Percentiles rank a stretch among this genome's conserved stretches.
Conservation (phyloP, 768 basidiomycete genomes). For the Mycena vitilis region DNA sequence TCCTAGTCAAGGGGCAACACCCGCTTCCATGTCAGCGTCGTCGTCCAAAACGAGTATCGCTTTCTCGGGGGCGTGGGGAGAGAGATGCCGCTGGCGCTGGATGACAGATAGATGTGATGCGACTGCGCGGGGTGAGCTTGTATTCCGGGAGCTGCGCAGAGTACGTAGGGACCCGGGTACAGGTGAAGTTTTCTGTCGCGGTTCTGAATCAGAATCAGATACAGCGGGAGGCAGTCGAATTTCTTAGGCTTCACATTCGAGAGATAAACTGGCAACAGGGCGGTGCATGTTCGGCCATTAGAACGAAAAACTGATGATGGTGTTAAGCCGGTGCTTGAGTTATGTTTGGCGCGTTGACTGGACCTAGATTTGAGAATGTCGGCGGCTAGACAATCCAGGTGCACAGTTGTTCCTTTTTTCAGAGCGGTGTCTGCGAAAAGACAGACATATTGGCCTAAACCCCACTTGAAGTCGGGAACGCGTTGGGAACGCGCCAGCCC, state of each 20-base stretch:
- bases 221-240: slow-evolving; percentile 12
- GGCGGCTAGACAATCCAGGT: slow-evolving; percentile 69
- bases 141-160: slow-evolving; percentile 53
- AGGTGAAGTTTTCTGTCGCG: slow-evolving; percentile 56
- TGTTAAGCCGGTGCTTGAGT: slow-evolving; percentile 9
- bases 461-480: too few species aligned
- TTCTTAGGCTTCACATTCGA: neutral
- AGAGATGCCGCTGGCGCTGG: slow-evolving; percentile 38
- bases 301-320: slow-evolving; percentile 37
- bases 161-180: slow-evolving; percentile 40
- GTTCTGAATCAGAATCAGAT: slow-evolving; percentile 21
- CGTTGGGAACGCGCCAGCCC: too few species aligned
- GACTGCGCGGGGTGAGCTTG: slow-evolving; percentile 65
- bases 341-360: slow-evolving; percentile 21
- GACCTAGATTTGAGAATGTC: slow-evolving; percentile 23
- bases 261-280: neutral
- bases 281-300: slow-evolving; percentile 44
- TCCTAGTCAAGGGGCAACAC: slow-evolving; percentile 28
- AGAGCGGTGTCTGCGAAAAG: slow-evolving; percentile 66
- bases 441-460: too few species aligned
- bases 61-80: slow-evolving; percentile 39
- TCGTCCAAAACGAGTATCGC: slow-evolving; percentile 77
- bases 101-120: slow-evolving; percentile 72
- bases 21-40: slow-evolving; percentile 81
- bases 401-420: slow-evolving; percentile 66